Evolutionary conservation across 2,329 filamentous ascomycete species (phyloP), one percentile per base, ranked within the genome.

Genomic region (Penicillium nordicum): DNA sequence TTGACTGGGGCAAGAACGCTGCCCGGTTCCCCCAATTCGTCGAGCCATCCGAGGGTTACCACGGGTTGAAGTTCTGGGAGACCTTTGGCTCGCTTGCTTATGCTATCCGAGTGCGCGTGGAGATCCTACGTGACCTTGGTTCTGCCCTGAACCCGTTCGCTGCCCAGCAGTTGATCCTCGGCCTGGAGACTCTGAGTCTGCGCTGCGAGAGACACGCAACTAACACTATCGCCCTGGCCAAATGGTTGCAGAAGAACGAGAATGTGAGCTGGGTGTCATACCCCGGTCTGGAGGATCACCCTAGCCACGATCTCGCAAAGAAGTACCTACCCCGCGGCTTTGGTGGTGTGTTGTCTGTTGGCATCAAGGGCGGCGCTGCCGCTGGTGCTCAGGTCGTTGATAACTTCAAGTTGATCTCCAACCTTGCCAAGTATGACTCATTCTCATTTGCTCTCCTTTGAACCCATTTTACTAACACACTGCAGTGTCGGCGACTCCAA

Each of bases 201-300:
- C 85, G 94, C 48, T 87, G 85, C 38, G 92, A 97, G 79, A 81
- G 93, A 50, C 93, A 97, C 72, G 92, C 90, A 0, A 81, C 86
- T 69, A 97, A 97, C 73, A 86, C 94, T 1, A 75, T 93, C 38
- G 83, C 85, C 23, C 80, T 97, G 53, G 93, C 93, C 1, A 80
- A 82, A 69, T 95, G 92, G 85, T 81, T 97, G 42, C 87, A 95
- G 80, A 84, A 83, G 70, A 93, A 91, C 78, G 81, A 87, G 50
- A 85, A 94, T 69, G 92, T 97, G 46, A 83, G 83, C 67, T 99
- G 93, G 93, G 93, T 97, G 11, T 94, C 89, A 37, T 97, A 97
- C 75, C 92, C 90, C 0, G 94, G 94, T 21, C 82, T 97, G 4
- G 83, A 88, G 76, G 90, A 81, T 79, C 94, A 97, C 74, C 81